Evolutionary conservation across 768 basidiomycete species (phyloP), one percentile per base, ranked within the genome.

Genomic region (Suillus bovinus): DNA sequence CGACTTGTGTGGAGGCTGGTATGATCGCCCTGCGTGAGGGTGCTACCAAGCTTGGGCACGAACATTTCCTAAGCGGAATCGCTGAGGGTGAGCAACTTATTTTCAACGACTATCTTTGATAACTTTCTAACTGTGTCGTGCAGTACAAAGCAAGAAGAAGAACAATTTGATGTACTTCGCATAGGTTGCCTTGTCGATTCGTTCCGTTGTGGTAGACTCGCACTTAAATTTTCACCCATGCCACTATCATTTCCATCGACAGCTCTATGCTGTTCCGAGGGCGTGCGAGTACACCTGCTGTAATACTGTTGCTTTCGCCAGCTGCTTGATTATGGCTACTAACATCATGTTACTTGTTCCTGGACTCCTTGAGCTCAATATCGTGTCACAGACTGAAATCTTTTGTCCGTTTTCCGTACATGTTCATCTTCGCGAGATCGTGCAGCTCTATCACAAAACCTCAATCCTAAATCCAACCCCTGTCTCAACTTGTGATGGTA

Each of bases 71-170:
- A 72, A 93, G 90, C 70, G 94, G 93, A 57, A 93, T 95, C 63
- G 84, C 93, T 46, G 91, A 94, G 79, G 91, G 91, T 89, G 65
- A 64, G 85, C 64, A n/a, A 52, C 38, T 53, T 60, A 29, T 24
- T 58, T 50, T 33, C 27, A 13, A 59, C 27, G 16, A 24, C 24
- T 39, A 49, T 65, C 13, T 46, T 38, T 76, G 55, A 77, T 66
- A 38, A 44, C 1, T 7, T 56, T 27, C 55, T 56, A 20, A 56
- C 38, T 24, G 36, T 39, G 60, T 74, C 47, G 61, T 75, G 57
- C 76, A 98, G 90, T 99, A 61, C 96, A 99, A 85, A 94, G 93
- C 78, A 96, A 98, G 88, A 99, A 99, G 87, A 99, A 99, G 87
- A 99, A 99, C 72, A 89, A 93, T 71, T 87, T 98, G 72, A 88